Evolutionary conservation across 2,329 filamentous ascomycete species (phyloP), one percentile per base, ranked within the genome.

Genomic region (Fusarium circinatum): DNA sequence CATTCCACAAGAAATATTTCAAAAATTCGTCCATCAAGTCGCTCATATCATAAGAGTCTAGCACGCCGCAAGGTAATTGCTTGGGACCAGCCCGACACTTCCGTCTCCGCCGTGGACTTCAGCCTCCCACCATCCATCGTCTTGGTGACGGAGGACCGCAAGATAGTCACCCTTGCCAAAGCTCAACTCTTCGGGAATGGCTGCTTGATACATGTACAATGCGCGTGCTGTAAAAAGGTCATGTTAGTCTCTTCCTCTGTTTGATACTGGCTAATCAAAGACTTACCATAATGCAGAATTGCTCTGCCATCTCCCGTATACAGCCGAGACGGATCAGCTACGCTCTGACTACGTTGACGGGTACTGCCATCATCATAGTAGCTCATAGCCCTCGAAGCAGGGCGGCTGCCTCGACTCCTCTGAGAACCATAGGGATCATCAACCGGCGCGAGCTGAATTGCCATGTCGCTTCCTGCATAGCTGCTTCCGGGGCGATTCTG

Each of bases 121-220:
- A 18, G 97, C 97, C 85, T 99, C 96, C 96, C 97, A 99, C 96
- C 96, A 99, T 26, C 96, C 96, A 80, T 99, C 96, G 81, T 99
- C 96, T 83, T 99, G 96, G 78, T 97, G 90, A 68, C 95, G 89
- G 52, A 98, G 86, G 20, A 99, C 91, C 5, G 96, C 94, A 20
- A 99, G 87, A 67, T 96, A 91, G 80, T 99, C 97, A 54, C 95
- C 95, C 85, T 99, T 99, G 52, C 88, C 87, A 82, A 99, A 99
- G 20, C 93, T 93, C 26, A 99, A 86, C 83, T 99, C 97, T 81
- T 98, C 96, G 0, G 96, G 94, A 66, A 99, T 99, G 28, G 95
- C 96, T 6, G 96, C 95, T 79, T 93, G 91, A 82, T 99, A 99
- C 85, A 94, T 91, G 83, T 98, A 99, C 86, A 98, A 88, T 32